Evolutionary conservation across 306 rosid species (phyloP).

Genomic region (Quercus bicolor): DNA sequence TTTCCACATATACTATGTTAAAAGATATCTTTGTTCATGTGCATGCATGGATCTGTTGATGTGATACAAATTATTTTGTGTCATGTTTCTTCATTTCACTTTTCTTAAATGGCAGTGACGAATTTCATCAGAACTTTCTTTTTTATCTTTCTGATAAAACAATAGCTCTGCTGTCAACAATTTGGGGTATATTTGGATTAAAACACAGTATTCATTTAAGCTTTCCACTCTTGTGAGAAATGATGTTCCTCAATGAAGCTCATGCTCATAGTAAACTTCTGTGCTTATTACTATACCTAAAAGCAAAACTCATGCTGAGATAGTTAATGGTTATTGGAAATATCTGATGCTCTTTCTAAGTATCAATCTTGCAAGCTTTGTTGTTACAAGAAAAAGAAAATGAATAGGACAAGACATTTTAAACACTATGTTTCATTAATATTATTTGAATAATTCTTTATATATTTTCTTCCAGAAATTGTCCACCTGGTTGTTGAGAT

Average conservation of each 20-base stretch:
- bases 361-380: neutral
- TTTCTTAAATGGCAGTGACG: neutral
- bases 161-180: neutral
- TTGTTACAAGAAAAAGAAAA: neutral
- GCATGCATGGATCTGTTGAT: neutral
- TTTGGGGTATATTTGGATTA: neutral
- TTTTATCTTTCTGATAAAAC: neutral
- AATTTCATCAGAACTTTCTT: neutral
- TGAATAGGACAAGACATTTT: neutral
- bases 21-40: neutral
- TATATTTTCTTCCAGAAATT: slow-evolving; percentile 48
- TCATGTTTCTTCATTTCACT: neutral
- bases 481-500: slow-evolving; percentile 51
- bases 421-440: neutral
- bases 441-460: neutral
- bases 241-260: too few relatives aligned
- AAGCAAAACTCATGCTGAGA: too few relatives aligned
- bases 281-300: too few relatives aligned
- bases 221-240: neutral
- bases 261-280: too few relatives aligned
- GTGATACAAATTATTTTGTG: neutral
- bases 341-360: neutral
- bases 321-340: too few relatives aligned
- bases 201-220: neutral
- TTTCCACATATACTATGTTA: neutral